Conservation (phyloP, 257 asterid species). For the Ophiorrhiza pumila region DNA sequence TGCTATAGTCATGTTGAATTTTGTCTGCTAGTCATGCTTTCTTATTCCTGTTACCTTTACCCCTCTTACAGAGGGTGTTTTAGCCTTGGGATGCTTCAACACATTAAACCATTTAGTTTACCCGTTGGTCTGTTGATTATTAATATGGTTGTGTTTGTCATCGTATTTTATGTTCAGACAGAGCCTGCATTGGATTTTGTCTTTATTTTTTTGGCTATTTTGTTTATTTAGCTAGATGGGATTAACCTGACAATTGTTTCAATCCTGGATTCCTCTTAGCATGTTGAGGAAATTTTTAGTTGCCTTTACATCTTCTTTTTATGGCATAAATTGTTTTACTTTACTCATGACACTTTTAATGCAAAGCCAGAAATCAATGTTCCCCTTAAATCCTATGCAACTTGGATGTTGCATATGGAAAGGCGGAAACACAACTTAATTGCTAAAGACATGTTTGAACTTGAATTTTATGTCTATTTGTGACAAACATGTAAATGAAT, state of each 20-base stretch:
- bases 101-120: not conserved
- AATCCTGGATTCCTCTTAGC: not conserved
- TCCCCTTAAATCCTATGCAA: slow-evolving; percentile 2
- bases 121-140: not conserved
- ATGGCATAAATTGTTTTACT: not conserved
- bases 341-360: not conserved
- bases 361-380: not conserved
- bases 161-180: not conserved
- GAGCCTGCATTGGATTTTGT: not conserved
- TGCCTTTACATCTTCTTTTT: not conserved
- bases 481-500: too few relatives aligned
- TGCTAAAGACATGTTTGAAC: not conserved
- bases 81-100: not conserved
- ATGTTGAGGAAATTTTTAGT: not conserved
- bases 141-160: not conserved
- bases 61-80: not conserved
- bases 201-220: not conserved
- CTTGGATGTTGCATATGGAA: not conserved
- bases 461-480: too few relatives aligned
- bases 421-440: not conserved
- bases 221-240: not conserved
- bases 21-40: too few relatives aligned
- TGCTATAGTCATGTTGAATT: too few relatives aligned
- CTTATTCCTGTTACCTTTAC: not conserved
- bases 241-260: not conserved